phyloP scores from a whole-genome alignment of 495 filamentous ascomycete species.

The Xylaria cubensis region DNA sequence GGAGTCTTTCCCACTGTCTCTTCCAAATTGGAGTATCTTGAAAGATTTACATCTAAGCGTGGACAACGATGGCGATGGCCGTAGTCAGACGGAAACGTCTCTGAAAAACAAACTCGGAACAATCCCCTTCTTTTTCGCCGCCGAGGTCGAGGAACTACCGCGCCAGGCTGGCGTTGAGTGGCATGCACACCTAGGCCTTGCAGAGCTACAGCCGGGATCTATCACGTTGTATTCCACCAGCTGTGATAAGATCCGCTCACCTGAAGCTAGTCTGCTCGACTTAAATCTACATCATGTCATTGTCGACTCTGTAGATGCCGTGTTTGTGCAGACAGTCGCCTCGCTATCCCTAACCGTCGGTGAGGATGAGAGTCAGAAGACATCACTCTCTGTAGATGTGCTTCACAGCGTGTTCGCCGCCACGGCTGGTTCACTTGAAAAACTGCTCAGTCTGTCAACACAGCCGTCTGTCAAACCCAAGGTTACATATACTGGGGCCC shows the following conservation, averaged over 20 bases:
- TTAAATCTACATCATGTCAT: constrained; percentile 30
- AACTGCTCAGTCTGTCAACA: constrained; percentile 2
- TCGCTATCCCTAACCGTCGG: not conserved
- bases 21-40: constrained; percentile 46
- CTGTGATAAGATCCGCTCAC: not conserved
- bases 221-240: constrained; percentile 24
- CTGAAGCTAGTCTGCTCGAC: constrained; percentile 2
- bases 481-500: constrained; percentile 31
- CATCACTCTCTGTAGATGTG: constrained; percentile 1
- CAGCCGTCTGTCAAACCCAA: constrained; percentile 27
- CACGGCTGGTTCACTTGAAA: not conserved
- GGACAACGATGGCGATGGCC: constrained; percentile 14
- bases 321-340: constrained; percentile 36
- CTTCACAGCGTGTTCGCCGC: not conserved
- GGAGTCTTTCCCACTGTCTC: constrained; percentile 27
- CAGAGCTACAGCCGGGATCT: constrained; percentile 31
- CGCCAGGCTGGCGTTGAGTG: constrained; percentile 75
- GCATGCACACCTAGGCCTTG: constrained; percentile 56
- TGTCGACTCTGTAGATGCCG: constrained; percentile 29
- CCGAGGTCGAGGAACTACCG: constrained; percentile 75
- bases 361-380: constrained; percentile 11
- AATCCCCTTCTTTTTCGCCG: constrained; percentile 71
- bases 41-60: constrained; percentile 36
- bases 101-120: constrained; percentile 11
- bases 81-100: not conserved